Percentiles rank a stretch among this genome's conserved stretches.
phyloP scores from a whole-genome alignment of 768 basidiomycete genomes.

The Dentipellis fragilis region DNA sequence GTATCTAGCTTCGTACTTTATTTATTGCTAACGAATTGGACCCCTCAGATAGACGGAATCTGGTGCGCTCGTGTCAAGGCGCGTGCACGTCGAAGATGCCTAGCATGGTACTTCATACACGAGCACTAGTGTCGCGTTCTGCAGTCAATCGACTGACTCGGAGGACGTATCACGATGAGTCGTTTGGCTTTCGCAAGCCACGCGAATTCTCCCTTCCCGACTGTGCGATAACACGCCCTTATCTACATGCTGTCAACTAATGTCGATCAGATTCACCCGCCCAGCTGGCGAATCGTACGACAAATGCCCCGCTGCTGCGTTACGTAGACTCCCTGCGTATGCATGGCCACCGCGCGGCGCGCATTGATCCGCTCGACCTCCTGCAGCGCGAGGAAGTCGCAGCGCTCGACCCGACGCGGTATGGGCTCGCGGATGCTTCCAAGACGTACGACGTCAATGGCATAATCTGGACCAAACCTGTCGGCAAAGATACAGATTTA shows the following conservation, averaged over 20 bases:
- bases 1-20: too few species aligned
- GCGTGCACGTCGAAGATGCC: not conserved
- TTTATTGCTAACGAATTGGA: too few species aligned
- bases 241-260: not conserved
- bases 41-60: too few species aligned
- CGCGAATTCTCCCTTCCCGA: conserved; percentile 58
- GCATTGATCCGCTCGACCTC: conserved; percentile 81
- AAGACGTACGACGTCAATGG: conserved; percentile 65
- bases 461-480: conserved; percentile 63
- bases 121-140: not conserved
- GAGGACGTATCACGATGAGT: conserved; percentile 61
- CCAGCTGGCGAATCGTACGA: conserved; percentile 57
- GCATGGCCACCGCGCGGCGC: conserved; percentile 77
- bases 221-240: conserved; percentile 34
- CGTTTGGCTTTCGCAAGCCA: conserved; percentile 65
- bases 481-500: conserved; percentile 23
- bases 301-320: conserved; percentile 71
- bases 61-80: too few species aligned
- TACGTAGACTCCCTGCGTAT: conserved; percentile 86
- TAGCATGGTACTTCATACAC: not conserved
- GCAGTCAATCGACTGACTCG: not conserved
- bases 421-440: conserved; percentile 51
- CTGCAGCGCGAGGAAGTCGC: conserved; percentile 75
- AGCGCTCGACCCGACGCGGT: conserved; percentile 68
- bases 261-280: conserved; percentile 6